These are phyloP conservation scores for Apiospora pterosperma DNA, from an alignment of 2,329 filamentous ascomycete species.

Conservation along the genomic window DNA sequence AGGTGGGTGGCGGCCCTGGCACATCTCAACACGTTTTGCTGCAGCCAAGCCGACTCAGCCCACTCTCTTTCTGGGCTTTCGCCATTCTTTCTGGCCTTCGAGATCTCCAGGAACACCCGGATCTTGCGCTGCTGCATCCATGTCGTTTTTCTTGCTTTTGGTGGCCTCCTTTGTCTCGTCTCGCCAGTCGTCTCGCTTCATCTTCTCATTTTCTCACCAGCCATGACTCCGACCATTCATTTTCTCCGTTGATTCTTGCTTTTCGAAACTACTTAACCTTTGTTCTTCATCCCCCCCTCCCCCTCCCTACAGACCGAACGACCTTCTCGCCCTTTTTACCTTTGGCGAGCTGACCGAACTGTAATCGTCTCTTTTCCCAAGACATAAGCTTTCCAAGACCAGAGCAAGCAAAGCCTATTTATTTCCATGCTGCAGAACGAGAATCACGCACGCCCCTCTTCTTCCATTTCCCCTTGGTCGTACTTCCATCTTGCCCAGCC, in stretches of 20 bases:
- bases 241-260: too few relatives aligned
- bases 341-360: neutral
- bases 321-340: too few relatives aligned
- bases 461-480: neutral
- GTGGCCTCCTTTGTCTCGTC: too few relatives aligned
- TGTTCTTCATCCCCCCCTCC: neutral
- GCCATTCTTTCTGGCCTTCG: neutral
- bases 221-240: neutral
- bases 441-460: neutral
- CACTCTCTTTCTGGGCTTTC: neutral
- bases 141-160: too few relatives aligned
- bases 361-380: neutral
- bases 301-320: too few relatives aligned
- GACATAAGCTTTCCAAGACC: neutral
- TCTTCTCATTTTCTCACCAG: neutral
- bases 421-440: neutral
- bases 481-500: neutral
- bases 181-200: neutral
- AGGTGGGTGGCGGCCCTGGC: neutral
- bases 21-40: neutral
- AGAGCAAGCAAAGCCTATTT: neutral
- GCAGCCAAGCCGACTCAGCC: neutral
- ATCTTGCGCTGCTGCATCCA: neutral
- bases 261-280: neutral
- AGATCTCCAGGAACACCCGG: slow-evolving; percentile 3